phyloP scores from a whole-genome alignment of 2,329 filamentous ascomycete species.

The Apiospora phragmitis region DNA sequence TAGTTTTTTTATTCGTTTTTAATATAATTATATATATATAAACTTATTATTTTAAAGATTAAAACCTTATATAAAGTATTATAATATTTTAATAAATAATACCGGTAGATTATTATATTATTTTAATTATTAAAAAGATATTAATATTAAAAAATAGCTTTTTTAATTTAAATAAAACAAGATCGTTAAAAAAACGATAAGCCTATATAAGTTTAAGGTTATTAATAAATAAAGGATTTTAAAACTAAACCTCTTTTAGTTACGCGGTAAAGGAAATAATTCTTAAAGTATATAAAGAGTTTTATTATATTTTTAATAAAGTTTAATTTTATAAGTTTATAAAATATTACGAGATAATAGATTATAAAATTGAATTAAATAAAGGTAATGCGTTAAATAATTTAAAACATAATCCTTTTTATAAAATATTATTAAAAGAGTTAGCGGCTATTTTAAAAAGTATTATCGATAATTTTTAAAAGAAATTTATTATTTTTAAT shows the following conservation, averaged over 20 bases:
- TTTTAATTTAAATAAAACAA: not conserved
- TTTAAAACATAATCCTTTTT: not conserved
- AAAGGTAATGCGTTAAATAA: not conserved
- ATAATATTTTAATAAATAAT: slow-evolving; percentile 5
- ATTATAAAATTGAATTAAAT: not conserved
- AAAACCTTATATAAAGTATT: slow-evolving; percentile 10
- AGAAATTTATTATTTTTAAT: not conserved
- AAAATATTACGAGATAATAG: not conserved
- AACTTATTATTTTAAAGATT: slow-evolving; percentile 6
- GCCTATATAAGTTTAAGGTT: too few relatives aligned
- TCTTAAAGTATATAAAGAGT: not conserved
- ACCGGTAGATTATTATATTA: slow-evolving; percentile 2
- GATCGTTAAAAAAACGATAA: not conserved
- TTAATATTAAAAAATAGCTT: slow-evolving; percentile 2
- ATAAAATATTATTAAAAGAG: not conserved
- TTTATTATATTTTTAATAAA: not conserved
- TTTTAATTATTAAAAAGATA: slow-evolving; percentile 3
- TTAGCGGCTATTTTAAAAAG: not conserved
- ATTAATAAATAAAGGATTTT: not conserved
- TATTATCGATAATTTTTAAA: not conserved
- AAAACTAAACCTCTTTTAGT: too few relatives aligned
- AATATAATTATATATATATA: not conserved
- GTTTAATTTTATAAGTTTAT: not conserved
- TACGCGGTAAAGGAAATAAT: not conserved
- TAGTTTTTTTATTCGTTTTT: too few relatives aligned